A percentile compares a stretch with the other conserved stretches of the same genome.
These are phyloP conservation scores for Colletotrichum sp. DNA, from an alignment of 2,329 filamentous ascomycete genomes.

Conservation along the genomic window DNA sequence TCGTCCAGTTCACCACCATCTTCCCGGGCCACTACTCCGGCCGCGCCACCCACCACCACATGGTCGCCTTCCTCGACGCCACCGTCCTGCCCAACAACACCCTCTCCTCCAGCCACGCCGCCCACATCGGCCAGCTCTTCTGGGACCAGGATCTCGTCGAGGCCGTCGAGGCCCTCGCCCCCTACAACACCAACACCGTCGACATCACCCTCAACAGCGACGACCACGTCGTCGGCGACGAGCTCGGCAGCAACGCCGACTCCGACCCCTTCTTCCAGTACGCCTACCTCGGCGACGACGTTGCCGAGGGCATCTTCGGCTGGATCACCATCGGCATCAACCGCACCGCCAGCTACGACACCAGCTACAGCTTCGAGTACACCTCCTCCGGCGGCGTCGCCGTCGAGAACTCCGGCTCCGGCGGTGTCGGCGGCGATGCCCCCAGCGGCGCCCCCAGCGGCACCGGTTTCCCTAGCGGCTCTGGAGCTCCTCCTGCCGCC, in stretches of 20 bases:
- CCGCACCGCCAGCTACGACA: slow-evolving; percentile 1
- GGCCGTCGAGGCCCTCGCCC: neutral
- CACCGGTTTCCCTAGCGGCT: slow-evolving; percentile 6
- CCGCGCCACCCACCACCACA: slow-evolving; percentile 53
- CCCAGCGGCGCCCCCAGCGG: slow-evolving; percentile 8
- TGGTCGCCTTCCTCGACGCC: slow-evolving; percentile 20
- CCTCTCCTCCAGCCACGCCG: slow-evolving; percentile 45
- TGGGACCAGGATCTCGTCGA: slow-evolving; percentile 9
- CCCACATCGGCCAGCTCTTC: slow-evolving; percentile 25
- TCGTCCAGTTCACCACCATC: slow-evolving; percentile 44
- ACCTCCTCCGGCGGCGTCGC: neutral
- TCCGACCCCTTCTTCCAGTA: slow-evolving; percentile 60
- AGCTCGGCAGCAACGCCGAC: slow-evolving; percentile 46
- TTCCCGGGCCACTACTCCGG: slow-evolving; percentile 50
- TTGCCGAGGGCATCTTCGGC: slow-evolving; percentile 49
- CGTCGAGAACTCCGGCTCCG: neutral
- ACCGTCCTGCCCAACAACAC: slow-evolving; percentile 43
- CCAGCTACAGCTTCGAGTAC: neutral
- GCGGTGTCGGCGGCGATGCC: neutral
- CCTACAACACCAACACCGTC: slow-evolving; percentile 13
- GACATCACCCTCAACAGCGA: slow-evolving; percentile 26
- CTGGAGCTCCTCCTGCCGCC: neutral
- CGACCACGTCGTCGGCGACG: slow-evolving; percentile 47
- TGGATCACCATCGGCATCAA: slow-evolving; percentile 52
- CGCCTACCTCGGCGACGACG: slow-evolving; percentile 51